These are phyloP conservation scores for Auriscalpium vulgare DNA, from an alignment of 768 basidiomycete species.

Conservation along the genomic window DNA sequence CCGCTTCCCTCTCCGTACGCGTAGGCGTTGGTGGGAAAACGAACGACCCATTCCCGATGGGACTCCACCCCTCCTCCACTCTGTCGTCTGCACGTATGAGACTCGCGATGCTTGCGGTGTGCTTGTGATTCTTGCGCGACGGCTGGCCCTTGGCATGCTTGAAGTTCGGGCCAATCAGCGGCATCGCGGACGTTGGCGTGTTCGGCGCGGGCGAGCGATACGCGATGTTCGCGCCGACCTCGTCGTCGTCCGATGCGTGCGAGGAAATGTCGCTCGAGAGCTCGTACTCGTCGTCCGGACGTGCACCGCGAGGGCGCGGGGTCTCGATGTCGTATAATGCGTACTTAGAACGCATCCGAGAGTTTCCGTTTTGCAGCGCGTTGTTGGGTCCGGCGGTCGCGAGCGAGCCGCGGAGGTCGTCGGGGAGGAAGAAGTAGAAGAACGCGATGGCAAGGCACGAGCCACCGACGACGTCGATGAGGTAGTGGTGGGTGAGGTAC, in stretches of 20 bases:
- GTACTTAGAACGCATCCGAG: slow-evolving; percentile 49
- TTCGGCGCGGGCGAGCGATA: slow-evolving; percentile 52
- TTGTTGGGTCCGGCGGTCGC: slow-evolving; percentile 45
- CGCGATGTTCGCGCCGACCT: slow-evolving; percentile 59
- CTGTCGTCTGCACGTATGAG: slow-evolving; percentile 71
- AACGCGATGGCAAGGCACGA: slow-evolving; percentile 81
- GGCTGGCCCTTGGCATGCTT: slow-evolving; percentile 16
- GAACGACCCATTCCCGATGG: slow-evolving; percentile 47
- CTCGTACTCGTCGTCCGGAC: slow-evolving; percentile 47
- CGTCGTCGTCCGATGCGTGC: slow-evolving; percentile 39
- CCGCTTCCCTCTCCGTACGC: background rate
- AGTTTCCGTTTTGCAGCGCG: slow-evolving; percentile 17
- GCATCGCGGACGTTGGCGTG: slow-evolving; percentile 27
- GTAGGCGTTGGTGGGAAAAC: slow-evolving; percentile 36
- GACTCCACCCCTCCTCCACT: slow-evolving; percentile 81
- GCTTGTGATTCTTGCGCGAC: slow-evolving; percentile 47
- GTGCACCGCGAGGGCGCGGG: slow-evolving; percentile 28
- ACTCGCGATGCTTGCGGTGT: slow-evolving; percentile 81
- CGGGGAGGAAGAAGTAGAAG: slow-evolving; percentile 86
- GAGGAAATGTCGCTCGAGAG: slow-evolving; percentile 37
- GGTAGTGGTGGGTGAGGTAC: slow-evolving; percentile 98
- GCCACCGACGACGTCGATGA: slow-evolving; percentile 94
- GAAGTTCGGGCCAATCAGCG: slow-evolving; percentile 20
- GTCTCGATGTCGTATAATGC: slow-evolving; percentile 72
- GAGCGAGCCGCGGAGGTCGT: slow-evolving; percentile 55